Conservation (phyloP, 2,329 filamentous ascomycete species). For the Huntiella moniliformis region DNA sequence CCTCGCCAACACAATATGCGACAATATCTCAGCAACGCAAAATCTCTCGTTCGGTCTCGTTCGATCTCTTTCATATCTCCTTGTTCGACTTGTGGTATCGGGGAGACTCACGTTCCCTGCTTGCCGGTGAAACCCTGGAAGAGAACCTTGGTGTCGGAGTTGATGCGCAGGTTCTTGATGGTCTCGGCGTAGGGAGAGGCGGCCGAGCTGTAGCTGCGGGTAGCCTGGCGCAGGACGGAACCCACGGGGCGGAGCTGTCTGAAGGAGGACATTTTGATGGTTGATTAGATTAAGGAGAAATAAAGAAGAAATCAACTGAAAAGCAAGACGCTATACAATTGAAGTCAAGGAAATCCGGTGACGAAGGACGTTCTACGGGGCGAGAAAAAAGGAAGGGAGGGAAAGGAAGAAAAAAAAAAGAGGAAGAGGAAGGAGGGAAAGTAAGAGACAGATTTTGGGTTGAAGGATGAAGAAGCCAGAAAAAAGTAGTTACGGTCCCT, state of each 20-base stretch:
- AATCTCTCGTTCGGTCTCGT: too few relatives aligned
- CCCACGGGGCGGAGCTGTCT: constrained; percentile 49
- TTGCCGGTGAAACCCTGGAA: constrained; percentile 96
- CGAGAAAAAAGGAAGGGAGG: neutral
- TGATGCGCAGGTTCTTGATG: constrained; percentile 79
- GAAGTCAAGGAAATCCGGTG: constrained; percentile 3
- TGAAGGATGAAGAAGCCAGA: constrained; percentile 6
- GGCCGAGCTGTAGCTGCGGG: constrained; percentile 57
- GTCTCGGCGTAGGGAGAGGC: constrained; percentile 53
- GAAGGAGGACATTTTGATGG: constrained; percentile 62
- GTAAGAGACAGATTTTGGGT: constrained; percentile 2
- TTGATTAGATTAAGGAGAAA: constrained; percentile 3
- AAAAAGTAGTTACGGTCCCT: constrained; percentile 1
- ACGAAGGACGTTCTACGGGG: constrained; percentile 1
- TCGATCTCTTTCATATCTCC: too few relatives aligned
- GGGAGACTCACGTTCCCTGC: constrained; percentile 64
- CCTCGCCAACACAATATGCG: too few relatives aligned
- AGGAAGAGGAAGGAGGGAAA: constrained; percentile 2
- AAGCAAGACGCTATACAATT: constrained; percentile 7
- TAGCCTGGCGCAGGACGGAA: constrained; percentile 47
- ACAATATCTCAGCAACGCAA: too few relatives aligned
- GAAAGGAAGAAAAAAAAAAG: constrained; percentile 3
- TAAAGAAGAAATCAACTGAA: constrained; percentile 11
- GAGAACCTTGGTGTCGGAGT: constrained; percentile 78
- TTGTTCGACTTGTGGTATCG: too few relatives aligned